Evolutionary conservation across 495 filamentous ascomycete species (phyloP).

Genomic region (Chaetomidium leptoderma): DNA sequence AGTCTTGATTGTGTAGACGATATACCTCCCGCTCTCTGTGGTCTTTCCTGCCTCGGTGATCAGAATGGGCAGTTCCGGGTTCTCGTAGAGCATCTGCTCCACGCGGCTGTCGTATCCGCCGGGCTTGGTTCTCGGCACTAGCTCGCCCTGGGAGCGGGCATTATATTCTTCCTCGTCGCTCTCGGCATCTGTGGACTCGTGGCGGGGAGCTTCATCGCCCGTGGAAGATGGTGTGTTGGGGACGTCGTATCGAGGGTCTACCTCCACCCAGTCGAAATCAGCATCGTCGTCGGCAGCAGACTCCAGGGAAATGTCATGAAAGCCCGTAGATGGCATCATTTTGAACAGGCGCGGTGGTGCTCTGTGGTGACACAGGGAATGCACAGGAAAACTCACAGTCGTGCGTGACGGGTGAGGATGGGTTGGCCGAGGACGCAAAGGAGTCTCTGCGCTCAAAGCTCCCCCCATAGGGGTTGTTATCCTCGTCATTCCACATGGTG

Average conservation of each 20-base stretch:
- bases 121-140: constrained; percentile 61
- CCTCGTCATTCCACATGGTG: constrained; percentile 81
- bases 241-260: constrained; percentile 44
- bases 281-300: constrained; percentile 26
- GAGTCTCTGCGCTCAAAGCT: constrained; percentile 82
- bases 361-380: not conserved
- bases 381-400: constrained; percentile 39
- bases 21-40: constrained; percentile 78
- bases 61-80: constrained; percentile 79
- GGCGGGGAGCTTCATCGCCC: constrained; percentile 38
- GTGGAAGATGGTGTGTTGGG: constrained; percentile 44
- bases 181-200: constrained; percentile 30
- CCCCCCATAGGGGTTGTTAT: constrained; percentile 83
- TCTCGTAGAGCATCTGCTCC: constrained; percentile 94
- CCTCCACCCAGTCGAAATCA: constrained; percentile 42
- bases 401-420: constrained; percentile 55
- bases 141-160: constrained; percentile 47
- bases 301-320: constrained; percentile 27
- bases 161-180: constrained; percentile 54
- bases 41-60: constrained; percentile 96
- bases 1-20: constrained; percentile 94
- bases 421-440: constrained; percentile 64
- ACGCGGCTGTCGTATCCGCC: constrained; percentile 90
- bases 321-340: constrained; percentile 34
- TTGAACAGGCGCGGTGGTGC: no score